These are phyloP conservation scores for Chlorella vulgaris DNA, from an alignment of 139 green algal species.

Conservation along the genomic window DNA sequence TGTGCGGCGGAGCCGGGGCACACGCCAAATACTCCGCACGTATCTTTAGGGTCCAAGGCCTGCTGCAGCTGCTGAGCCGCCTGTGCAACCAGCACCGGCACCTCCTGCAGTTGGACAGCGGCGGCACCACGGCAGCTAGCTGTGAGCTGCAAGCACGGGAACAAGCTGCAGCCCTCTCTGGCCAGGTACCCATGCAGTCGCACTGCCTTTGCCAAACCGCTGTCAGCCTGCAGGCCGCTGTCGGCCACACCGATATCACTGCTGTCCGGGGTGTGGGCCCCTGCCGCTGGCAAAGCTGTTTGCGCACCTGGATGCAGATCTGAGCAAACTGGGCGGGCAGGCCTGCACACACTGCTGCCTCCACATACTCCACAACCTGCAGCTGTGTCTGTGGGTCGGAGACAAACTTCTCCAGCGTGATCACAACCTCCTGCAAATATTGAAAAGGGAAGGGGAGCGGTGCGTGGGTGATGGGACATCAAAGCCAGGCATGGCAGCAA, in stretches of 20 bases:
- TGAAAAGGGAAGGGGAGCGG: background rate
- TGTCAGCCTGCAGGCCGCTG: background rate
- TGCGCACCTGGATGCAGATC: slow-evolving; percentile 22
- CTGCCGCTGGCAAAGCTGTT: no score
- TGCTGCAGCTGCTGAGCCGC: background rate
- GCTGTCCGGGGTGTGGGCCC: no score
- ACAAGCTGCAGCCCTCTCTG: background rate
- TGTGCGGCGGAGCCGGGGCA: slow-evolving; percentile 10
- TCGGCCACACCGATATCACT: background rate
- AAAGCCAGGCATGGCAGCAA: background rate
- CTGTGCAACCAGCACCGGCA: slow-evolving; percentile 29
- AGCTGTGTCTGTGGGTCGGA: slow-evolving; percentile 27
- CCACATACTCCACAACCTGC: background rate
- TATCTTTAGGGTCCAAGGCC: background rate
- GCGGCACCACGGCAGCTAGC: background rate
- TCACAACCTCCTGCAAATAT: slow-evolving; percentile 16
- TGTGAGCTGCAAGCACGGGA: background rate
- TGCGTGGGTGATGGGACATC: background rate
- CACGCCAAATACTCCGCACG: slow-evolving; percentile 31
- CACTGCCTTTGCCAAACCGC: no score
- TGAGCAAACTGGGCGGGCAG: slow-evolving; percentile 13
- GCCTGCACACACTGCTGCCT: slow-evolving; percentile 3
- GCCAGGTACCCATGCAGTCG: no score
- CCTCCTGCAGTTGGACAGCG: slow-evolving; percentile 5
- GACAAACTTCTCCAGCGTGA: slow-evolving; percentile 1